A percentile compares a stretch with the other conserved stretches of the same genome.
Evolutionary conservation across 176 grass and related monocot species (phyloP).

Genomic region (Aegilops longissima): DNA sequence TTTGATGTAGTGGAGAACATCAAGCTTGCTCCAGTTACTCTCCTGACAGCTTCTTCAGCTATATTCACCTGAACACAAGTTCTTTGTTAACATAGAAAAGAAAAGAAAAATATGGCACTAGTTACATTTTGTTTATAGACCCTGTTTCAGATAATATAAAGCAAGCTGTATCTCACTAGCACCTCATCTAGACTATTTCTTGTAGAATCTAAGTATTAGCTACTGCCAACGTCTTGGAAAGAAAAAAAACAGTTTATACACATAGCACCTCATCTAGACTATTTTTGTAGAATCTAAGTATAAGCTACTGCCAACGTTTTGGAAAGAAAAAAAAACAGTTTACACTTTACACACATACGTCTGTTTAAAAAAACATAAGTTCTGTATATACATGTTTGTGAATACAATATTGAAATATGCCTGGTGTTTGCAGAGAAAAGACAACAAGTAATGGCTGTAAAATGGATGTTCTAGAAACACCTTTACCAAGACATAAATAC

Average conservation of each 20-base stretch:
- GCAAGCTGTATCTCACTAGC: not conserved
- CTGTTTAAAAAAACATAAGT: not conserved
- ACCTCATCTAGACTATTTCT: not conserved
- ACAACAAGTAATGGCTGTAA: not conserved
- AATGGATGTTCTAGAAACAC: slow-evolving; percentile 7
- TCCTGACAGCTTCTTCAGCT: slow-evolving; percentile 64
- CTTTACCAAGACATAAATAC: slow-evolving; percentile 27
- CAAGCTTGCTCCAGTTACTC: slow-evolving; percentile 46
- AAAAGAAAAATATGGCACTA: not conserved
- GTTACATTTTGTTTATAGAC: not conserved
- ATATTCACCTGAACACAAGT: slow-evolving; percentile 69
- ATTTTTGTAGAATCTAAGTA: not conserved
- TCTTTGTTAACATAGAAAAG: not conserved
- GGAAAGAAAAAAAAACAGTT: not conserved
- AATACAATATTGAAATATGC: not conserved
- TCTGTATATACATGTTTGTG: not conserved
- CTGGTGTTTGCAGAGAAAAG: not conserved
- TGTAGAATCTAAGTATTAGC: not conserved
- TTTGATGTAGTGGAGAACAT: slow-evolving; percentile 34
- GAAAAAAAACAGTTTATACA: too few species aligned
- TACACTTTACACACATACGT: not conserved
- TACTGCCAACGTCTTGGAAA: not conserved
- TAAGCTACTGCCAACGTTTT: not conserved
- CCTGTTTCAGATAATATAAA: not conserved
- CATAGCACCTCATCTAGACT: too few species aligned